These are phyloP conservation scores for Wickerhamomyces rabaulensis DNA, from an alignment of 805 yeast species.

Conservation along the genomic window DNA sequence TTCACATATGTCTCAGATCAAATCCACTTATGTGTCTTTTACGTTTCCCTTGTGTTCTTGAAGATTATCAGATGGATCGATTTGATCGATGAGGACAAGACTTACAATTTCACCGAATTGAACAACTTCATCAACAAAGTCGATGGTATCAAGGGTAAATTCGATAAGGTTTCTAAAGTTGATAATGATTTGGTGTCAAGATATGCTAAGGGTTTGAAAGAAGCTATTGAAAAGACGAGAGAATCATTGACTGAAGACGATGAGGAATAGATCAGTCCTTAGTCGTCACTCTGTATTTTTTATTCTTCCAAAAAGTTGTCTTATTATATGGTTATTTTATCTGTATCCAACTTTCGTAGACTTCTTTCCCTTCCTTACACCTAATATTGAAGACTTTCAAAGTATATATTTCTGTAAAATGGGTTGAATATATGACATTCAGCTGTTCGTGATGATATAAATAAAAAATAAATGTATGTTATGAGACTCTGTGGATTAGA, in stretches of 20 bases:
- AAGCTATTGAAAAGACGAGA: slow-evolving; percentile 1
- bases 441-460: neutral
- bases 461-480: neutral
- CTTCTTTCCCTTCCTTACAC: neutral
- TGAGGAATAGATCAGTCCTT: neutral
- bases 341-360: neutral
- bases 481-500: neutral
- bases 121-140: slow-evolving; percentile 16
- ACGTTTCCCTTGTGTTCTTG: slow-evolving; percentile 18
- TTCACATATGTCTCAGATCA: slow-evolving; percentile 72
- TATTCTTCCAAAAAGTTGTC: neutral
- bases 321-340: neutral
- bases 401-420: neutral
- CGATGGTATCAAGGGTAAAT: slow-evolving; percentile 11
- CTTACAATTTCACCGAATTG: slow-evolving; percentile 16
- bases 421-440: neutral
- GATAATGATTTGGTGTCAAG: slow-evolving; percentile 18
- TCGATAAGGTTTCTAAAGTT: slow-evolving; percentile 13
- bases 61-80: slow-evolving; percentile 21
- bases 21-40: slow-evolving; percentile 40
- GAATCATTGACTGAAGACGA: neutral
- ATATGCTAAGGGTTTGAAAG: slow-evolving; percentile 15
- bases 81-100: slow-evolving; percentile 11
- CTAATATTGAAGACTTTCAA: neutral
- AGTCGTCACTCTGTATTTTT: neutral